These are phyloP conservation scores for Camellia oleifera DNA, from an alignment of 179 eudicot species.

Conservation along the genomic window DNA sequence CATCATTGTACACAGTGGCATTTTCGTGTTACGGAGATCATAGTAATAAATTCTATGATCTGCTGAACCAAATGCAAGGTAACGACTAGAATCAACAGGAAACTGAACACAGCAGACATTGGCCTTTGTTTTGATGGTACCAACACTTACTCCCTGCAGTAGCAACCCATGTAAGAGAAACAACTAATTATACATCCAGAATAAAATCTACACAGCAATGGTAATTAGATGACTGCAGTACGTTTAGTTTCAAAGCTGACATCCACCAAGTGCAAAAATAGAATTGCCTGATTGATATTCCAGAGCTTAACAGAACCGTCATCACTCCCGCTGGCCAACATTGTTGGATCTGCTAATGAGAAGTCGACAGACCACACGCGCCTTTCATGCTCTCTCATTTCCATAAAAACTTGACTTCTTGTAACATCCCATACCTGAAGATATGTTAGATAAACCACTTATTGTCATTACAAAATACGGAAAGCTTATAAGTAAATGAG, in stretches of 20 bases:
- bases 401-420: slow-evolving; percentile 81
- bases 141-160: slow-evolving; percentile 85
- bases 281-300: slow-evolving; percentile 99
- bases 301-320: slow-evolving; percentile 98
- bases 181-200: slow-evolving; percentile 44
- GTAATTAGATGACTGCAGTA: slow-evolving; percentile 46
- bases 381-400: slow-evolving; percentile 84
- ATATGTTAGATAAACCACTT: not conserved
- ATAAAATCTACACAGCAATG: slow-evolving; percentile 23
- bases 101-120: slow-evolving; percentile 96
- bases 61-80: slow-evolving; percentile 94
- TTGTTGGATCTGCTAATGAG: slow-evolving; percentile 88
- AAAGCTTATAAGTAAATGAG: not conserved
- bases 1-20: slow-evolving; percentile 74
- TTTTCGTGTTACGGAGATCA: slow-evolving; percentile 75
- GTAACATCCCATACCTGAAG: slow-evolving; percentile 93
- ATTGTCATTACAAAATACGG: not conserved
- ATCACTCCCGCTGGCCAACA: slow-evolving; percentile 96
- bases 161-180: slow-evolving; percentile 49
- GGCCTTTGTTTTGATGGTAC: slow-evolving; percentile 90
- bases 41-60: slow-evolving; percentile 88
- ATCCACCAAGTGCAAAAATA: slow-evolving; percentile 89
- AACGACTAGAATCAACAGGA: slow-evolving; percentile 66
- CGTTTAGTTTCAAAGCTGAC: slow-evolving; percentile 92
- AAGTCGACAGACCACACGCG: slow-evolving; percentile 94